These are phyloP conservation scores for Pichia kudriavzevii DNA, from an alignment of 1,139 yeast species.

Conservation along the genomic window DNA sequence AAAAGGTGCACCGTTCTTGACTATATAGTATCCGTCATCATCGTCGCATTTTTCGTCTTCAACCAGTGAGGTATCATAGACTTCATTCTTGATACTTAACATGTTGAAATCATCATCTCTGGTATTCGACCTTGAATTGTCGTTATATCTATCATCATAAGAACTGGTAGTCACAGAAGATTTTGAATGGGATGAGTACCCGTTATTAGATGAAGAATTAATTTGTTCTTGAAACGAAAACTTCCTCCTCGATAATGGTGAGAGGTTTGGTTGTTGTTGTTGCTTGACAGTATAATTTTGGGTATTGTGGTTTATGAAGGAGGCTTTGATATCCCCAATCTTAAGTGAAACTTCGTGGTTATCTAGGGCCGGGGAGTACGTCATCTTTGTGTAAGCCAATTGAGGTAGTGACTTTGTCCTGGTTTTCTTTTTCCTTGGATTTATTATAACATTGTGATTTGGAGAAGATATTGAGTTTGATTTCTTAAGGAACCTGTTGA, in stretches of 20 bases:
- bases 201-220: constrained; percentile 4
- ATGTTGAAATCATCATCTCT: constrained; percentile 9
- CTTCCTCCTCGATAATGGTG: constrained; percentile 6
- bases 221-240: constrained; percentile 14
- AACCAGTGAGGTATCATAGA: background rate
- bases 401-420: constrained; percentile 69
- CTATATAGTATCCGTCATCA: constrained; percentile 78
- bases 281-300: constrained; percentile 11
- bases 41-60: constrained; percentile 45
- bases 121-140: background rate
- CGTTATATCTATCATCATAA: constrained; percentile 12
- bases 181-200: constrained; percentile 10
- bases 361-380: constrained; percentile 26
- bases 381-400: constrained; percentile 42
- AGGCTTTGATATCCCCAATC: constrained; percentile 34
- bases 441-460: background rate
- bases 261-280: background rate
- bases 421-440: constrained; percentile 13
- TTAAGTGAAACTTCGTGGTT: constrained; percentile 28
- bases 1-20: constrained; percentile 50
- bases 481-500: constrained; percentile 11
- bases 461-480: constrained; percentile 1
- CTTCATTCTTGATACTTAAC: constrained; percentile 5
- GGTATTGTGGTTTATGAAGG: constrained; percentile 27
- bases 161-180: constrained; percentile 21